Evolutionary conservation across 768 basidiomycete species (phyloP), one percentile per base, ranked within the genome.

Genomic region (Xerocomus brunneocitrinus): DNA sequence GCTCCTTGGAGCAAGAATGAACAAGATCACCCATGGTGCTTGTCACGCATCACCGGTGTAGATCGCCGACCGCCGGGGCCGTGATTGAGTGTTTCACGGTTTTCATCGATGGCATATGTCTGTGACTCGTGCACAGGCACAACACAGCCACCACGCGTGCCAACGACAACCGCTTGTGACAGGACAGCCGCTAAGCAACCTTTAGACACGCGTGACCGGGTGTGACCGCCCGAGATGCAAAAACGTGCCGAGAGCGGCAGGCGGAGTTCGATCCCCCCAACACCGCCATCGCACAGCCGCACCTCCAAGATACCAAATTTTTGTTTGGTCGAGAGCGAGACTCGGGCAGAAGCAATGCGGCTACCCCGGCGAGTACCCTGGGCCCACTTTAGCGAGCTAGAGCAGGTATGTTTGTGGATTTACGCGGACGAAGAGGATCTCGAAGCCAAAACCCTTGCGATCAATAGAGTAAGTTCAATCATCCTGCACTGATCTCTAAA

Each of bases 331-430:
- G 19, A 19, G 19, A 19, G 19, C 19, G 19, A 19, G 19, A 19
- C 19, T 19, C 19, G 19, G 19, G 9, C 2, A 9, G 40, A 4
- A 16, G 51, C 53, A 28, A 89, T 89, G 88, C 75, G 79, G 56
- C 77, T 90, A 22, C 92, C 91, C 52, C 81, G 87, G 48, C 80
- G 91, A 31, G 85, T 90, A 0, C 89, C 91, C 4, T 95, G 92
- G 91, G 69, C 82, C 13, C 76, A 79, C 34, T 66, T 82, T 8
- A 61, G 69, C 32, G 91, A 94, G 63, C 73, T 94, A 5, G 88
- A 91, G 52, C 79, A 88, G 58, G 72, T 91, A 10, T 90, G 83
- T 68, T 71, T 80, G 3, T 89, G 84, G 80, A 84, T 95, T 57
- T 94, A 81, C 64, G 66, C 75, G 6, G 83, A 87, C 58, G 81